A percentile compares a stretch with the other conserved stretches of the same genome.
Conservation (phyloP, 225 moss, liverwort and hornwort genomes). For the Physcomitrellopsis africana region DNA sequence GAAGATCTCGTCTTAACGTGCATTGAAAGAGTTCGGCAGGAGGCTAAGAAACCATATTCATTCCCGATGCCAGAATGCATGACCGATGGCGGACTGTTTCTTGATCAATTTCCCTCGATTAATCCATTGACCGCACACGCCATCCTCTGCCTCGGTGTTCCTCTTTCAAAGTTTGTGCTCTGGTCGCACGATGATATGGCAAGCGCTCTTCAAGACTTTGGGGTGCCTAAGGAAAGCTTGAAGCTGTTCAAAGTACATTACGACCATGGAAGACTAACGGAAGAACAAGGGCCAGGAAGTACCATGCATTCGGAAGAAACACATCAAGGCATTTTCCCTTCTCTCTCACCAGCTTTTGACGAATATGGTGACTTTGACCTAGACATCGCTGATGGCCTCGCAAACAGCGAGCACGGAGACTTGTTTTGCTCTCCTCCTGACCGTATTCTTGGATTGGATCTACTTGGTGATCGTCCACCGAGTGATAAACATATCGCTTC, state of each 20-base stretch:
- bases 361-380: neutral
- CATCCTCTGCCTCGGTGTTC: constrained; percentile 48
- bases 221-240: constrained; percentile 52
- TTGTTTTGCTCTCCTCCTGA: constrained; percentile 9
- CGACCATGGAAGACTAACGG: constrained; percentile 32
- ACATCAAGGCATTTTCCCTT: neutral
- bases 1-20: constrained; percentile 45
- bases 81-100: constrained; percentile 56
- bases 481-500: neutral
- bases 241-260: constrained; percentile 57
- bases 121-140: constrained; percentile 68
- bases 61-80: constrained; percentile 53
- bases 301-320: neutral
- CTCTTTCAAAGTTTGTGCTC: constrained; percentile 45
- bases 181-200: constrained; percentile 45
- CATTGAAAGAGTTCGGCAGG: constrained; percentile 43
- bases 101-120: constrained; percentile 60
- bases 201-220: constrained; percentile 38
- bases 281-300: constrained; percentile 6
- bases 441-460: constrained; percentile 15
- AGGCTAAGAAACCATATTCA: constrained; percentile 28
- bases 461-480: constrained; percentile 2
- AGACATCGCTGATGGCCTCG: neutral
- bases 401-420: neutral
- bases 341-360: constrained; percentile 6